phyloP scores from a whole-genome alignment of 108 stramenopile genomes.

The Cyclostephanos invisitatus region DNA sequence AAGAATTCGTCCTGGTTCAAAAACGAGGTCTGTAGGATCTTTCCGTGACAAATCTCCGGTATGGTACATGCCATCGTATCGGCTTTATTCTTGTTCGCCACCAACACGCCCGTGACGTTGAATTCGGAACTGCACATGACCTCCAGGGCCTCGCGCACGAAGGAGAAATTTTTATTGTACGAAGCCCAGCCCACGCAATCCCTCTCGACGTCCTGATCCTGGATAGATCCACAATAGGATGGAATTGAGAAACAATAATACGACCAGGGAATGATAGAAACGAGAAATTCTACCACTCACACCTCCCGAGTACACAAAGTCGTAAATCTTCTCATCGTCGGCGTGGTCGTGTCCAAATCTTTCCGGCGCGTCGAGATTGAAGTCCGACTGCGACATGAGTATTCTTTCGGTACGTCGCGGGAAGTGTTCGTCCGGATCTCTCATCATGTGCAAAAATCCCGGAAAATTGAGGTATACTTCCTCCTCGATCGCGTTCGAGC shows the following conservation, averaged over 20 bases:
- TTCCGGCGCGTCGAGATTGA: conserved; percentile 35
- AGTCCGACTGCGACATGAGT: conserved; percentile 46
- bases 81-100: conserved; percentile 47
- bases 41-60: conserved; percentile 28
- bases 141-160: conserved; percentile 48
- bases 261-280: neutral
- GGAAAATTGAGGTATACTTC: conserved; percentile 43
- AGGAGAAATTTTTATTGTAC: conserved; percentile 47
- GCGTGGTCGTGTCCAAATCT: conserved; percentile 14
- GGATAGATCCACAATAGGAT: neutral
- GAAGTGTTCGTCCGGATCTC: conserved; percentile 34
- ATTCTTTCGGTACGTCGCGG: conserved; percentile 26
- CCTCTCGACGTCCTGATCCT: conserved; percentile 38
- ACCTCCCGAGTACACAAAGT: conserved; percentile 52
- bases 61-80: conserved; percentile 43
- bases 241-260: neutral
- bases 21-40: conserved; percentile 50
- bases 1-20: conserved; percentile 43
- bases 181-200: conserved; percentile 52
- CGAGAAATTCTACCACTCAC: conserved; percentile 7
- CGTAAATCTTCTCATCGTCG: conserved; percentile 38
- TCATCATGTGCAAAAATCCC: conserved; percentile 52
- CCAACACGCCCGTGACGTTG: conserved; percentile 53
- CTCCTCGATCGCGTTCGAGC: conserved; percentile 14
- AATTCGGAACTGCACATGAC: conserved; percentile 51